Conservation (phyloP, 139 green algal species). For the Eudorina sp. region DNA sequence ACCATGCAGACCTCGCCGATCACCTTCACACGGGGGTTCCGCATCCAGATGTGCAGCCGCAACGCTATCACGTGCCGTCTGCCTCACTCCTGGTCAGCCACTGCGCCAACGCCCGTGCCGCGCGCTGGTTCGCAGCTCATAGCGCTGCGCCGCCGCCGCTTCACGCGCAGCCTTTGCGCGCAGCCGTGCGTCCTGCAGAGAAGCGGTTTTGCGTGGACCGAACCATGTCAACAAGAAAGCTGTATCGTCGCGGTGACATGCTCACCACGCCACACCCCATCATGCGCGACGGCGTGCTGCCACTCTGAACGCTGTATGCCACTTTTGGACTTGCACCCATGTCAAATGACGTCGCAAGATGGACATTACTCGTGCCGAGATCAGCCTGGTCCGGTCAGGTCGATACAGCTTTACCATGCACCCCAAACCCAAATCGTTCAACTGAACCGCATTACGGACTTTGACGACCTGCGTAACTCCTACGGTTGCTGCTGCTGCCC, state of each 20-base stretch:
- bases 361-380: too few species aligned
- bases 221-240: background rate
- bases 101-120: background rate
- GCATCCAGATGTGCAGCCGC: too few species aligned
- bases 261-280: too few species aligned
- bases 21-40: background rate
- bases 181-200: conserved; percentile 32
- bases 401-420: too few species aligned
- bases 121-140: background rate
- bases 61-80: too few species aligned
- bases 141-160: conserved; percentile 11
- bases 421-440: too few species aligned
- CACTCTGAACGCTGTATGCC: background rate
- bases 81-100: conserved; percentile 41
- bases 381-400: too few species aligned
- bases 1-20: background rate
- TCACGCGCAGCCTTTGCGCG: conserved; percentile 32
- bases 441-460: background rate
- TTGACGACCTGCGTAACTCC: background rate
- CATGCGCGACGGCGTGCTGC: background rate
- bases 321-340: background rate
- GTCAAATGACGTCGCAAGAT: background rate
- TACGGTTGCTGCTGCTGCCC: background rate
- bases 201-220: background rate
- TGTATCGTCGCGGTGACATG: too few species aligned